A percentile compares a stretch with the other conserved stretches of the same genome.
Evolutionary conservation across 2,329 filamentous ascomycete species (phyloP).

Genomic region (Ascochyta koolunga): DNA sequence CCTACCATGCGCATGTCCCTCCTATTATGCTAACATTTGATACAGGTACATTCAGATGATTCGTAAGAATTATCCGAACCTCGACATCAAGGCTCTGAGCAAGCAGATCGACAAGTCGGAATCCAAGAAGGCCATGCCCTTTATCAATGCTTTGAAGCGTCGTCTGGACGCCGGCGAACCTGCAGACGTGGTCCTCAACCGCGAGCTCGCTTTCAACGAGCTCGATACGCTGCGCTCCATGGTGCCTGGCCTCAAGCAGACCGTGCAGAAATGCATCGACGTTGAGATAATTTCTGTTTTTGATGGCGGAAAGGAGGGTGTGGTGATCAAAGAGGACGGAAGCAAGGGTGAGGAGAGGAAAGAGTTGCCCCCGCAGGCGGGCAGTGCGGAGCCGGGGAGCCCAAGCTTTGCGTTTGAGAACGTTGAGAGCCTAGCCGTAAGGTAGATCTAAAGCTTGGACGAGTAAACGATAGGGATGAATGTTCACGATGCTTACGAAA

Average conservation of each 20-base stretch:
- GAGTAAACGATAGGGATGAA: too few relatives aligned
- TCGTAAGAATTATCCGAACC: slow-evolving; percentile 45
- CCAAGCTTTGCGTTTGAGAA: slow-evolving; percentile 89
- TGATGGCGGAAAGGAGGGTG: slow-evolving; percentile 71
- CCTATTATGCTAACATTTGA: not conserved
- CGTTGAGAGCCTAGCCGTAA: slow-evolving; percentile 52
- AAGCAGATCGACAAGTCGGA: slow-evolving; percentile 82
- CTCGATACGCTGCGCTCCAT: slow-evolving; percentile 75
- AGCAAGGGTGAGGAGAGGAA: slow-evolving; percentile 64
- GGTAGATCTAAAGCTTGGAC: slow-evolving; percentile 9
- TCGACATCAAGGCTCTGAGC: slow-evolving; percentile 82
- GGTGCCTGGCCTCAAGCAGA: slow-evolving; percentile 78
- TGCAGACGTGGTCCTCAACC: slow-evolving; percentile 73
- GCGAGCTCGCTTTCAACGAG: slow-evolving; percentile 89
- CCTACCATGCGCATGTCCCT: not conserved
- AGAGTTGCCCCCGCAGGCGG: slow-evolving; percentile 66
- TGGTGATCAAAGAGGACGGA: slow-evolving; percentile 59
- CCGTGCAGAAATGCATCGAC: slow-evolving; percentile 69
- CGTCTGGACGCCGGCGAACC: slow-evolving; percentile 73
- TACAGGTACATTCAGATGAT: slow-evolving; percentile 44
- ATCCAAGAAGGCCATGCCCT: slow-evolving; percentile 98
- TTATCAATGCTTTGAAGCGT: slow-evolving; percentile 86
- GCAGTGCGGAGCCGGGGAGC: slow-evolving; percentile 78
- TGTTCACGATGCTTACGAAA: too few relatives aligned
- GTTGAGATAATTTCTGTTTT: slow-evolving; percentile 76